phyloP scores from a whole-genome alignment of 495 filamentous ascomycete species.

The Aspergillus sparsus region DNA sequence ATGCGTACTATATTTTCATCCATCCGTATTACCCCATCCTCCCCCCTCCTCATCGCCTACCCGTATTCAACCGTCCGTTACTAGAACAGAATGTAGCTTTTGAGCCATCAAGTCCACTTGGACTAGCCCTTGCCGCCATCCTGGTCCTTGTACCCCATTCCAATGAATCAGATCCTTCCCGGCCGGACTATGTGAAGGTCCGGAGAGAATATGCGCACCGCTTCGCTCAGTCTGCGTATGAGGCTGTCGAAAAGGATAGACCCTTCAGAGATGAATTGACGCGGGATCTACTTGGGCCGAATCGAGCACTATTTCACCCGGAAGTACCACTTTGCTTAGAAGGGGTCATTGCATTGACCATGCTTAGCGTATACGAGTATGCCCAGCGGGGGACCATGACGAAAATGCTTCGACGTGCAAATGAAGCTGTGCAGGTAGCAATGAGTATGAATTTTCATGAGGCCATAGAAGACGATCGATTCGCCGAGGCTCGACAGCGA shows the following conservation, averaged over 20 bases:
- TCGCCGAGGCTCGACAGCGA: slow-evolving; percentile 45
- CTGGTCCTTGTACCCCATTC: slow-evolving; percentile 49
- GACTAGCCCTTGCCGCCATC: slow-evolving; percentile 48
- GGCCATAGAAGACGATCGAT: slow-evolving; percentile 38
- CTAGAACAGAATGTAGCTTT: slow-evolving; percentile 24
- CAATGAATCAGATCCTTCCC: slow-evolving; percentile 37
- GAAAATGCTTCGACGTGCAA: slow-evolving; percentile 50
- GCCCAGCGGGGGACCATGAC: slow-evolving; percentile 52
- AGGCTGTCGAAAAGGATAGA: slow-evolving; percentile 45
- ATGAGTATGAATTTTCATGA: slow-evolving; percentile 45
- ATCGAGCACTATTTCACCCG: slow-evolving; percentile 47
- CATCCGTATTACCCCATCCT: slow-evolving; percentile 53
- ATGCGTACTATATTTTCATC: slow-evolving; percentile 54
- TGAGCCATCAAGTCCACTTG: slow-evolving; percentile 42
- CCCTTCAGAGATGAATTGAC: slow-evolving; percentile 14
- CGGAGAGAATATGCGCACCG: slow-evolving; percentile 50
- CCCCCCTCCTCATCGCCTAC: slow-evolving; percentile 40
- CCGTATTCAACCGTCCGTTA: slow-evolving; percentile 35
- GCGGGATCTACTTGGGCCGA: slow-evolving; percentile 8
- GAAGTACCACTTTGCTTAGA: slow-evolving; percentile 45
- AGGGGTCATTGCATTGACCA: slow-evolving; percentile 45
- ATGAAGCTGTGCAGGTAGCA: slow-evolving; percentile 47
- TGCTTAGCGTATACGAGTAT: slow-evolving; percentile 55
- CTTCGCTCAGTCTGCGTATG: slow-evolving; percentile 46
- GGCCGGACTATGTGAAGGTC: slow-evolving; percentile 36